Conservation (phyloP, 2,329 filamentous ascomycete genomes). For the Paraphoma sp. region DNA sequence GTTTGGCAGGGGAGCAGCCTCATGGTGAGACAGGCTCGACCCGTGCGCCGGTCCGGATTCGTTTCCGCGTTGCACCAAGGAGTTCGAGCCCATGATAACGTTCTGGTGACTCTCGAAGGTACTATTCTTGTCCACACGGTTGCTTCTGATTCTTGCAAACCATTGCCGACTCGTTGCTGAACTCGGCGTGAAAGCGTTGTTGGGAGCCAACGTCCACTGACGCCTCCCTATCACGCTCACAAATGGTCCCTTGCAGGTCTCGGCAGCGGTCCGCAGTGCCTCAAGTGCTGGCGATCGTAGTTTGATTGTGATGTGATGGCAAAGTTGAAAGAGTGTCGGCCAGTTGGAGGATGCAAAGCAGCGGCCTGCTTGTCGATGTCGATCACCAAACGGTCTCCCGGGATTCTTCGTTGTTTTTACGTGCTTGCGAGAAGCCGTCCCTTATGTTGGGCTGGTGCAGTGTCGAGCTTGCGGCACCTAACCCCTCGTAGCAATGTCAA, state of each 20-base stretch:
- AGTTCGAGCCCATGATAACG: conserved; percentile 23
- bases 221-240: background rate
- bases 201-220: conserved; percentile 1
- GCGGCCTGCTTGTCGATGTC: conserved; percentile 18
- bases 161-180: conserved; percentile 22
- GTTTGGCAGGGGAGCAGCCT: conserved; percentile 17
- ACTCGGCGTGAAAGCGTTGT: background rate
- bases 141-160: conserved; percentile 17
- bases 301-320: background rate
- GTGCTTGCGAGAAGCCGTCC: conserved; percentile 26
- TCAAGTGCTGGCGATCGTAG: background rate
- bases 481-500: conserved; percentile 30
- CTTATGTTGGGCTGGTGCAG: conserved; percentile 30
- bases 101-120: conserved; percentile 8
- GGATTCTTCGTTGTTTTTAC: conserved; percentile 22
- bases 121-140: conserved; percentile 26
- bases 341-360: conserved; percentile 19
- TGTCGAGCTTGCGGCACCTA: conserved; percentile 31
- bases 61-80: conserved; percentile 19
- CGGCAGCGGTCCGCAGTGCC: background rate
- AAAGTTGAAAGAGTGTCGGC: conserved; percentile 27
- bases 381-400: conserved; percentile 27
- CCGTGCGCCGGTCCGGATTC: conserved; percentile 28
- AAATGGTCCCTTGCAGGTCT: conserved; percentile 25
- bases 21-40: conserved; percentile 43